phyloP scores from a whole-genome alignment of 495 filamentous ascomycete species.

The Echria macrotheca region DNA sequence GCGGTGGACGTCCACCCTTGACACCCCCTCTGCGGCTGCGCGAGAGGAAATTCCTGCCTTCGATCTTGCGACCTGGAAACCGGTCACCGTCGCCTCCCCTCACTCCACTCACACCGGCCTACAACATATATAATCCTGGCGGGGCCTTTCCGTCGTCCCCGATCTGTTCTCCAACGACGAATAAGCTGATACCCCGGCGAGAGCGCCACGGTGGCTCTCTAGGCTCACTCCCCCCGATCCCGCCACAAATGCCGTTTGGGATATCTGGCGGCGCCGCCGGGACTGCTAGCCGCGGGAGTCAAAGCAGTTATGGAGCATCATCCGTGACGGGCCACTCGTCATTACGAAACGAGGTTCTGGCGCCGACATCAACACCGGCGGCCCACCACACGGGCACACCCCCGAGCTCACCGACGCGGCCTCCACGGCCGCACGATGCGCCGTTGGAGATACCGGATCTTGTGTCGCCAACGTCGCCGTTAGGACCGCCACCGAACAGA shows the following conservation, averaged over 20 bases:
- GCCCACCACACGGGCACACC: background rate
- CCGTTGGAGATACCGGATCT: constrained; percentile 29
- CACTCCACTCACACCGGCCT: constrained; percentile 25
- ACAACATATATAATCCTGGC: too few species aligned
- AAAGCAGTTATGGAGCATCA: background rate
- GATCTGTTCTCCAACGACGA: constrained; percentile 28
- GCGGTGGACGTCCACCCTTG: constrained; percentile 18
- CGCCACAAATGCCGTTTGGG: background rate
- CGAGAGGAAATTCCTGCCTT: constrained; percentile 36
- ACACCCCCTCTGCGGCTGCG: constrained; percentile 41
- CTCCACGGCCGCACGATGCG: constrained; percentile 27
- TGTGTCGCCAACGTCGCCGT: constrained; percentile 19
- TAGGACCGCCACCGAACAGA: constrained; percentile 19
- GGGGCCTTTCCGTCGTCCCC: constrained; percentile 22
- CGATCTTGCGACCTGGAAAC: constrained; percentile 29
- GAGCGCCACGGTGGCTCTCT: constrained; percentile 15
- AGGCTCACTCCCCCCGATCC: constrained; percentile 1
- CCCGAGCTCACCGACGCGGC: constrained; percentile 22
- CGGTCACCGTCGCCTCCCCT: constrained; percentile 28
- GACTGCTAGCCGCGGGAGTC: constrained; percentile 11
- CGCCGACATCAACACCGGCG: too few species aligned
- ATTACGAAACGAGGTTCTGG: constrained; percentile 16
- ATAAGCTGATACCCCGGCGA: constrained; percentile 24
- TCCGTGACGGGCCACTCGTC: constrained; percentile 12
- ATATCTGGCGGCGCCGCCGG: too few species aligned